Evolutionary conservation across 495 filamentous ascomycete genomes (phyloP), one percentile per base, ranked within the genome.

Genomic region (Penicillium angulare): DNA sequence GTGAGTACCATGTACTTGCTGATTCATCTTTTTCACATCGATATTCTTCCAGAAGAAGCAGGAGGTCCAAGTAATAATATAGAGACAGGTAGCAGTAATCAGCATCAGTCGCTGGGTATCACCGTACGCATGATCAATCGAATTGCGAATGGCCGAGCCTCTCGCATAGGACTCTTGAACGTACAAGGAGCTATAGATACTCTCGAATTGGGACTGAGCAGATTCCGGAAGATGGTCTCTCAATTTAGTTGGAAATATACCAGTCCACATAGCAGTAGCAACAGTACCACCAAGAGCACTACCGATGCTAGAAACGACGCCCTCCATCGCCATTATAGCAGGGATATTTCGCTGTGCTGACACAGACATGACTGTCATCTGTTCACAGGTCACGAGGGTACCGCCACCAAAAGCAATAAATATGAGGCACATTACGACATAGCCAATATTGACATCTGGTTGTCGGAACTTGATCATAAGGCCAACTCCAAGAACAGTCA

Each of bases 351-450:
- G 71, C 48, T 88, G 86, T 1, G 70, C 61, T 0, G 77, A 71
- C 2, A 77, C 79, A 3, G 86, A 83, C 79, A 87, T 81, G 62
- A 79, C 76, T 2, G 83, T 81, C 39, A 86, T 79, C 53, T 88
- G 79, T 52, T 81, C 79, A 48, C 65, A 72, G 59, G 87, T 80
- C 34, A 87, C 41, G 1, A 80, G 50, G 2, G 72, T 77, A 41
- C 79, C 76, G 13, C 80, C 82, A 12, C 72, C 70, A 40, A 88
- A 73, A 20, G 83, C 77, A 54, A 87, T 83, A 62, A 86, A 80
- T 58, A 88, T 84, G 59, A 88, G 82, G 57, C 77, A 82, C 79
- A 87, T 85, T 62, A 86, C 68, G 29, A 89, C 72, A 62, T 82
- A 86, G 12, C 81, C 84, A 27, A 86, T 67, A 36, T 70, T 50